phyloP scores from a whole-genome alignment of 1,139 yeast species.

The Suhomyces wounanorum region DNA sequence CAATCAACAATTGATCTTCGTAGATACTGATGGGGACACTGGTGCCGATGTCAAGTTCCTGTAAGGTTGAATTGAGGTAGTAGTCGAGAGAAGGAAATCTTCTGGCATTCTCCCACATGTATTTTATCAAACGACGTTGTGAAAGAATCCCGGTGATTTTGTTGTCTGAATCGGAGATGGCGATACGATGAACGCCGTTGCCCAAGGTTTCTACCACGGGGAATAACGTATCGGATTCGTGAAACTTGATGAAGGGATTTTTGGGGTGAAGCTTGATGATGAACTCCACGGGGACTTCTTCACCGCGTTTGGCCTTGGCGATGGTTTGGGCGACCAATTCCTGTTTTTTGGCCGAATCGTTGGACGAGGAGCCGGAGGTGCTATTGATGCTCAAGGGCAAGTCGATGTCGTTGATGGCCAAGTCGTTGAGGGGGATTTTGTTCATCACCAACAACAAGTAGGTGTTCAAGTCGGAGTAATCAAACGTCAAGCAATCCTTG shows the following conservation, averaged over 20 bases:
- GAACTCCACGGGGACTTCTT: constrained; percentile 77
- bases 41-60: constrained; percentile 70
- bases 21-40: constrained; percentile 71
- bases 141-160: constrained; percentile 76
- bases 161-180: constrained; percentile 60
- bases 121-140: constrained; percentile 81
- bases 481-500: constrained; percentile 74
- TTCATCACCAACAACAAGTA: constrained; percentile 76
- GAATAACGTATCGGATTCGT: constrained; percentile 66
- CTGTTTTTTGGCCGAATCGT: constrained; percentile 22
- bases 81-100: constrained; percentile 79
- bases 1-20: constrained; percentile 85
- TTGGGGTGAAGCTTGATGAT: constrained; percentile 80
- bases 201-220: constrained; percentile 85
- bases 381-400: constrained; percentile 11
- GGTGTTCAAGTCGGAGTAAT: constrained; percentile 87
- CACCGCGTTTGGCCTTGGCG: constrained; percentile 59
- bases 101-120: constrained; percentile 90
- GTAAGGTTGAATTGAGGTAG: constrained; percentile 64
- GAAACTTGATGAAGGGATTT: constrained; percentile 79
- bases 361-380: constrained; percentile 12
- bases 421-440: constrained; percentile 49
- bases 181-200: constrained; percentile 89
- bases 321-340: constrained; percentile 35
- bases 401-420: constrained; percentile 21